Conservation (phyloP, 2,329 filamentous ascomycete species). For the Penicillium carneum region DNA sequence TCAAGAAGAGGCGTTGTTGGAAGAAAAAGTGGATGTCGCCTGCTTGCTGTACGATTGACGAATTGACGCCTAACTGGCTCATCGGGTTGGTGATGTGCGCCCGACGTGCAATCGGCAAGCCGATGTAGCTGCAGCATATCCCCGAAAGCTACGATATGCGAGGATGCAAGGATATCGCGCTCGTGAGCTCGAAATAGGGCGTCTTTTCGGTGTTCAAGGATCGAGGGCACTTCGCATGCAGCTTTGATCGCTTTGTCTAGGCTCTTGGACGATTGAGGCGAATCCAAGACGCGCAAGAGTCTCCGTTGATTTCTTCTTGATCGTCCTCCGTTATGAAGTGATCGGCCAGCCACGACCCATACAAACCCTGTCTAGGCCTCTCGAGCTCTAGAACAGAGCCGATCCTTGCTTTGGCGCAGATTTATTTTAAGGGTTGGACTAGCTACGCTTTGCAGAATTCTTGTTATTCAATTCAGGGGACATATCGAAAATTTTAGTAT, state of each 20-base stretch:
- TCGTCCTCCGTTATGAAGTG: conserved; percentile 9
- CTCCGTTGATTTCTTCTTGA: conserved; percentile 2
- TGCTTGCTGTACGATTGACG: conserved; percentile 10
- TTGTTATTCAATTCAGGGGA: background rate
- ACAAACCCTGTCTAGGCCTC: conserved; percentile 7
- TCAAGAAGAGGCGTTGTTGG: background rate
- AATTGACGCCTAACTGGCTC: conserved; percentile 19
- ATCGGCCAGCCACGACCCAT: conserved; percentile 13
- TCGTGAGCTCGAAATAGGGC: background rate
- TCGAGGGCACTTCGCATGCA: background rate
- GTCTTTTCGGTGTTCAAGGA: background rate
- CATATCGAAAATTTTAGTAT: background rate
- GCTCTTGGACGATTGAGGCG: background rate
- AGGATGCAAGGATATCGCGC: background rate
- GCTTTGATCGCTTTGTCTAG: background rate
- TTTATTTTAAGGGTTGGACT: background rate
- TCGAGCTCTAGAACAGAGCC: conserved; percentile 14
- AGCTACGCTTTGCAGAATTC: background rate
- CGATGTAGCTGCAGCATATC: conserved; percentile 13
- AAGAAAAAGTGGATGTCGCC: conserved; percentile 11
- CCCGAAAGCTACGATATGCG: background rate
- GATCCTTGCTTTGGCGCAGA: background rate
- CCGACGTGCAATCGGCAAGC: conserved; percentile 21
- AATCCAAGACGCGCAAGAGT: background rate
- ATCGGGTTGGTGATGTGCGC: conserved; percentile 12